These are phyloP conservation scores for Jacaranda copaia DNA, from an alignment of 257 asterid species.

Conservation along the genomic window DNA sequence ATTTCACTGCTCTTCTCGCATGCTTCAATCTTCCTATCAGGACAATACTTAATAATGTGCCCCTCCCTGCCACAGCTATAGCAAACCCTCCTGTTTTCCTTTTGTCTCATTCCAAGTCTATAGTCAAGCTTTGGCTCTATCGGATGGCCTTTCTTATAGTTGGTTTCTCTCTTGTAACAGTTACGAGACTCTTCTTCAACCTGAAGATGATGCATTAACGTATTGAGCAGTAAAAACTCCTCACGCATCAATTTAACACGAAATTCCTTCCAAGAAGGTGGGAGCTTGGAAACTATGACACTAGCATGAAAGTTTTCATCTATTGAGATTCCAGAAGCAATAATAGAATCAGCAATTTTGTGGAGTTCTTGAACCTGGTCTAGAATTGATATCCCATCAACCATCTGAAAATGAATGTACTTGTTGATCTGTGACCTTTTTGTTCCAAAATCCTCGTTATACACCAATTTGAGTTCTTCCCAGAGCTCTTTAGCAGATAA, in stretches of 20 bases:
- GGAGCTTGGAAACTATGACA: constrained; percentile 72
- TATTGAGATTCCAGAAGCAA: constrained; percentile 61
- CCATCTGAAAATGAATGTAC: constrained; percentile 69
- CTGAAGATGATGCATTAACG: constrained; percentile 57
- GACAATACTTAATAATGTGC: constrained; percentile 56
- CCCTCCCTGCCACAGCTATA: constrained; percentile 59
- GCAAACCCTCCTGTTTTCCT: constrained; percentile 53
- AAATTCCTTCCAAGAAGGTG: constrained; percentile 71
- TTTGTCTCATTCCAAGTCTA: constrained; percentile 37
- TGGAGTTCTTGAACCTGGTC: constrained; percentile 70
- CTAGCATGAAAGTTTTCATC: constrained; percentile 68
- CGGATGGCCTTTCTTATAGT: constrained; percentile 29
- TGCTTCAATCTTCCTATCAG: constrained; percentile 35
- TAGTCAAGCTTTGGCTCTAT: constrained; percentile 35
- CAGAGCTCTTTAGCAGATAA: constrained; percentile 69
- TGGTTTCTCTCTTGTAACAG: constrained; percentile 33
- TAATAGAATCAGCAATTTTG: constrained; percentile 54
- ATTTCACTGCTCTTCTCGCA: constrained; percentile 34
- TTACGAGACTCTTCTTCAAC: constrained; percentile 63
- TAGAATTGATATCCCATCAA: constrained; percentile 60
- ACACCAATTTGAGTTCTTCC: constrained; percentile 62
- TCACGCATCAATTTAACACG: constrained; percentile 62
- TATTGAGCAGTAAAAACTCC: constrained; percentile 48
- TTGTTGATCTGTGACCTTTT: constrained; percentile 63
- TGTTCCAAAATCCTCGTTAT: constrained; percentile 72